Conservation (phyloP, 768 basidiomycete species). For the Podaxis sp. region DNA sequence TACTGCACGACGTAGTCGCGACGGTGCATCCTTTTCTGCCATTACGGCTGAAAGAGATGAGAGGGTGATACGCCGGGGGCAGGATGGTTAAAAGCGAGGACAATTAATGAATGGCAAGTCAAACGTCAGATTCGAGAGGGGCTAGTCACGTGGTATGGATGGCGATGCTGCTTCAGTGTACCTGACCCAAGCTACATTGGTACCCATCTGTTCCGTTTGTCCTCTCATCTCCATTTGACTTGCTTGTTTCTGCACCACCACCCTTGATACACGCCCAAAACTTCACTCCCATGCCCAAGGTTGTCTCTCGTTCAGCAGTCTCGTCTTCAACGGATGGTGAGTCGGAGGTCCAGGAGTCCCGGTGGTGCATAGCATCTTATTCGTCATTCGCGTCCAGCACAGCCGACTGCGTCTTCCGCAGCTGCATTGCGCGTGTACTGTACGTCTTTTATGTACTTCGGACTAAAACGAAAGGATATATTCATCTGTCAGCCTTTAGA, state of each 20-base stretch:
- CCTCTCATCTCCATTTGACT: background rate
- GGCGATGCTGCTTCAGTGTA: conserved; percentile 1
- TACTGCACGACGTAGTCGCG: conserved; percentile 74
- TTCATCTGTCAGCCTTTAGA: conserved; percentile 40
- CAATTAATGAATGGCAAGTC: background rate
- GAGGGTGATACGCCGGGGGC: background rate
- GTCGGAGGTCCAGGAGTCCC: conserved; percentile 19
- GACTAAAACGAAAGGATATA: conserved; percentile 15
- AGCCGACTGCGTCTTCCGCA: conserved; percentile 75
- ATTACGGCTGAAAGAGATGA: conserved; percentile 38
- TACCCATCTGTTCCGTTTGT: background rate
- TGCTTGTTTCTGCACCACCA: background rate
- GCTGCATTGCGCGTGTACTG: conserved; percentile 82
- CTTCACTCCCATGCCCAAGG: conserved; percentile 71
- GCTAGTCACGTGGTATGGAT: conserved; percentile 15
- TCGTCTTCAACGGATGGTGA: conserved; percentile 86
- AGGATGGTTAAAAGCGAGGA: conserved; percentile 10
- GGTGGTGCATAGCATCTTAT: background rate
- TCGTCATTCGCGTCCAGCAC: conserved; percentile 42
- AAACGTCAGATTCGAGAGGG: conserved; percentile 10
- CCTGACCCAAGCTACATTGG: background rate
- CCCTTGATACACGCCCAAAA: conserved; percentile 2
- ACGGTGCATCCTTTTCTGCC: conserved; percentile 82
- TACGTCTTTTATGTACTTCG: conserved; percentile 33
- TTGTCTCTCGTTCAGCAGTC: conserved; percentile 84